These are phyloP conservation scores for Gyrodon lividus DNA, from an alignment of 768 basidiomycete genomes.

Conservation along the genomic window DNA sequence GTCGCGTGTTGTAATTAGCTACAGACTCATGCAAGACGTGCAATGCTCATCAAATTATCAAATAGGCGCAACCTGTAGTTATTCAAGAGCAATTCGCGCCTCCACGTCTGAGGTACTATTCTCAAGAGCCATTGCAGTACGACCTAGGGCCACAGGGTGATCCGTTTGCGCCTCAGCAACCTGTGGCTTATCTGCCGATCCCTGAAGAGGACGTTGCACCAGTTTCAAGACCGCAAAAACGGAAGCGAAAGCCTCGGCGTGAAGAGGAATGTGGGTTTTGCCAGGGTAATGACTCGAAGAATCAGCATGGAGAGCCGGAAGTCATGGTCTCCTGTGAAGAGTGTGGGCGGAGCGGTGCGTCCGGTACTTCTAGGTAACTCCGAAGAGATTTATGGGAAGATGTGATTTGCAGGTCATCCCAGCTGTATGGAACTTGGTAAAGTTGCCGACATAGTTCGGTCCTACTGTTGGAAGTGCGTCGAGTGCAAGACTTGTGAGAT, in stretches of 20 bases:
- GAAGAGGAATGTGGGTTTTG: slow-evolving; percentile 82
- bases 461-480: slow-evolving; percentile 83
- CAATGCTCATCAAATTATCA: slow-evolving; percentile 19
- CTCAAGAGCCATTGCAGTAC: slow-evolving; percentile 48
- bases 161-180: slow-evolving; percentile 71
- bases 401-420: slow-evolving; percentile 64
- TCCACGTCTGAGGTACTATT: slow-evolving; percentile 19
- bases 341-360: slow-evolving; percentile 81
- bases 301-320: slow-evolving; percentile 59
- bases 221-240: slow-evolving; percentile 45
- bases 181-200: slow-evolving; percentile 50
- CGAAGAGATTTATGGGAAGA: slow-evolving; percentile 1
- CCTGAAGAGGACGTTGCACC: slow-evolving; percentile 42
- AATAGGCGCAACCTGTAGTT: slow-evolving; percentile 26
- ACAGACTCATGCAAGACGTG: slow-evolving; percentile 19
- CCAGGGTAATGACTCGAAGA: slow-evolving; percentile 58
- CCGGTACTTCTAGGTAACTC: not conserved
- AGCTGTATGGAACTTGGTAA: slow-evolving; percentile 70
- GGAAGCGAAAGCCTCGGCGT: slow-evolving; percentile 44
- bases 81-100: slow-evolving; percentile 30
- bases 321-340: slow-evolving; percentile 74
- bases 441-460: slow-evolving; percentile 58
- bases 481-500: slow-evolving; percentile 93
- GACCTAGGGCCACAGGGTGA: slow-evolving; percentile 79
- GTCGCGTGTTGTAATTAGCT: slow-evolving; percentile 62